Percentiles rank a stretch among this genome's conserved stretches.
Conservation (phyloP, 768 basidiomycete species). For the Postia placenta region DNA sequence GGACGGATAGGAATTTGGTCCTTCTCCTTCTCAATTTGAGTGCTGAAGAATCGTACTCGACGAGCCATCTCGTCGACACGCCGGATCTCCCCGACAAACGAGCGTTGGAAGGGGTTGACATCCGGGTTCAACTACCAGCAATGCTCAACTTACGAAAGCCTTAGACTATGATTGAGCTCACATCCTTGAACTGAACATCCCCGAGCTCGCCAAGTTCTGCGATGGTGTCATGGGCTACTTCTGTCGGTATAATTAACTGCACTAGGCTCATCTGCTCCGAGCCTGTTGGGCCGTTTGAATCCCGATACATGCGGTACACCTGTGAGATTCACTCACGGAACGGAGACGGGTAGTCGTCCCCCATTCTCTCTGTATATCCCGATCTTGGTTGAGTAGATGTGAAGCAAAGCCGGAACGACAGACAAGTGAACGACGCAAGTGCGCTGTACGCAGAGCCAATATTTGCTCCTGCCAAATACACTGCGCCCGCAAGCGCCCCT, state of each 20-base stretch:
- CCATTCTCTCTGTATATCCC: too few species aligned
- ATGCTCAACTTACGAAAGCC: not conserved
- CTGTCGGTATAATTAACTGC: conserved; percentile 93
- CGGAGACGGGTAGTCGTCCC: conserved; percentile 76
- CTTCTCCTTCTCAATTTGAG: conserved; percentile 82
- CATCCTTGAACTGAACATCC: conserved; percentile 96
- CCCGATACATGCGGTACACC: conserved; percentile 8
- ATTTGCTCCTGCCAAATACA: too few species aligned
- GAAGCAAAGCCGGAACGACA: too few species aligned
- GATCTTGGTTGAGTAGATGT: too few species aligned
- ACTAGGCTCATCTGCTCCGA: conserved; percentile 98
- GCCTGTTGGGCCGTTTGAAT: too few species aligned
- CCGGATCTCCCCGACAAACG: conserved; percentile 94
- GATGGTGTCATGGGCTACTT: conserved; percentile 96
- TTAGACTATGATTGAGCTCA: conserved; percentile 33
- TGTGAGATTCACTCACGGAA: conserved; percentile 53
- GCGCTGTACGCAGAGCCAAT: too few species aligned
- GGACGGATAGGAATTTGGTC: conserved; percentile 80
- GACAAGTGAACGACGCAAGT: too few species aligned
- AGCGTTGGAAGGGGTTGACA: conserved; percentile 97
- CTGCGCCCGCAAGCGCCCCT: too few species aligned
- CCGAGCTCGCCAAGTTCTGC: conserved; percentile 93
- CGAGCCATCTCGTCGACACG: conserved; percentile 95
- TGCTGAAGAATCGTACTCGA: conserved; percentile 82
- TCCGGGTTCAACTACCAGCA: conserved; percentile 76